Evolutionary conservation across 2,329 filamentous ascomycete genomes (phyloP), one percentile per base, ranked within the genome.

Genomic region (Aspergillus sojae): DNA sequence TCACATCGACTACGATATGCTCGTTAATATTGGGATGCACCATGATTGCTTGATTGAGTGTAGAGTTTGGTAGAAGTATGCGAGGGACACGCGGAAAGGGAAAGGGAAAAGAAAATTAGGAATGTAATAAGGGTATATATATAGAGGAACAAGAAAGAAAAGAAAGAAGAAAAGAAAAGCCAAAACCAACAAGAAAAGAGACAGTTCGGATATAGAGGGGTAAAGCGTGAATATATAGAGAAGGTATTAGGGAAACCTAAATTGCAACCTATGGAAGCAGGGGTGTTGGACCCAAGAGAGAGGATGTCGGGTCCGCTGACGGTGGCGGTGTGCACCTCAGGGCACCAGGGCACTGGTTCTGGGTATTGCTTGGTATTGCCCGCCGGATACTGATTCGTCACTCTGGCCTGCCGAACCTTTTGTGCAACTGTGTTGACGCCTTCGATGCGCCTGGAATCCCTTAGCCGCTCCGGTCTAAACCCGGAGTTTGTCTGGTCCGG

Each of bases 1-100:
- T 72, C 72, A 77, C 75, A 70, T 77, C 75, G 52, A 76, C 64
- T 57, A 72, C 71, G n/a, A 77, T 77, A 41, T 68, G 68, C 62
- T 76, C 74, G 45, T 73, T 46, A 30, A 67, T 62, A 58, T 75
- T 74, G 50, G 73, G 74, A 23, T 43, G 71, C 60, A 71, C 66
- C 74, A 76, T 75, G 59, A 21, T 62, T 32, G 52, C n/a, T 26
- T 14, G 12, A 48, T 21, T 30, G n/a, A 23, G 16, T n/a, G 21
- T 57, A 53, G 21, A 61, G 45, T 50, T 1, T 21, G 56, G 9
- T 32, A 52, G 43, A 57, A 11, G 43, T 19, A 54, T 21, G 46
- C 19, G 52, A 30, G 5, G 9, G 23, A 23, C 34, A 55, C 34
- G n/a, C 21, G 30, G 45, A 36, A 64, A 60, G 41, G 34, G 52